These are phyloP conservation scores for Triticum monococcum DNA, from an alignment of 176 grass and related monocot species.

Conservation along the genomic window DNA sequence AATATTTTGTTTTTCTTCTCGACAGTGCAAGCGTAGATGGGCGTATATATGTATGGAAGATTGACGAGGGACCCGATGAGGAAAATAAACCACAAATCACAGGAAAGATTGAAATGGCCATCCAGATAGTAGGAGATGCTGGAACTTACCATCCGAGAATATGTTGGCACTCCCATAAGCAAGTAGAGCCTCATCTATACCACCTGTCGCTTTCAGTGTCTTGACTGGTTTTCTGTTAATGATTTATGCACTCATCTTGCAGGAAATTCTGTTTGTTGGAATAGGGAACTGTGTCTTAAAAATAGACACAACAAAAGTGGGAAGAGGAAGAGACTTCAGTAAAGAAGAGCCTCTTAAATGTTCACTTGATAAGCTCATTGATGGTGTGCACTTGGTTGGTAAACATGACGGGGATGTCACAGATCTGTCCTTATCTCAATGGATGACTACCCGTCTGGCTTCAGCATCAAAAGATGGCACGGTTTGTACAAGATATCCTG, in stretches of 20 bases:
- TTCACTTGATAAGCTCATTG: constrained; percentile 61
- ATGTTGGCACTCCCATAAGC: constrained; percentile 98
- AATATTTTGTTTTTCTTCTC: constrained; percentile 13
- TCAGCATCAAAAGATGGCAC: constrained; percentile 95
- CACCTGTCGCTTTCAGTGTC: neutral
- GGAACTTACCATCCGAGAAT: constrained; percentile 89
- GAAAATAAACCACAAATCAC: constrained; percentile 92
- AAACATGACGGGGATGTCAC: constrained; percentile 90
- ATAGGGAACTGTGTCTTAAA: constrained; percentile 73
- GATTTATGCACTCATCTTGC: constrained; percentile 12
- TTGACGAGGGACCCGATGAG: constrained; percentile 80
- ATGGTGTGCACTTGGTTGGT: constrained; percentile 74
- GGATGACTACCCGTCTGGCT: constrained; percentile 92
- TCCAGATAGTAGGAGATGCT: constrained; percentile 74
- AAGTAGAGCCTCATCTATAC: constrained; percentile 53
- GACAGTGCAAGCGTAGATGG: constrained; percentile 93
- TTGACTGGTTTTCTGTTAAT: constrained; percentile 16
- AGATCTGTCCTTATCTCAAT: constrained; percentile 90
- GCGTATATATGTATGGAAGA: constrained; percentile 90
- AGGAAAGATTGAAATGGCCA: constrained; percentile 73
- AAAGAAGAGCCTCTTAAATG: constrained; percentile 71
- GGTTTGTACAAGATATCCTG: constrained; percentile 51
- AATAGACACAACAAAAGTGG: constrained; percentile 83
- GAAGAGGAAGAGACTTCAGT: constrained; percentile 68
- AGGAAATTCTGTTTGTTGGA: constrained; percentile 96